Base-by-base conservation (phyloP, 257 asterid species). In the Lycium barbarum region DNA sequence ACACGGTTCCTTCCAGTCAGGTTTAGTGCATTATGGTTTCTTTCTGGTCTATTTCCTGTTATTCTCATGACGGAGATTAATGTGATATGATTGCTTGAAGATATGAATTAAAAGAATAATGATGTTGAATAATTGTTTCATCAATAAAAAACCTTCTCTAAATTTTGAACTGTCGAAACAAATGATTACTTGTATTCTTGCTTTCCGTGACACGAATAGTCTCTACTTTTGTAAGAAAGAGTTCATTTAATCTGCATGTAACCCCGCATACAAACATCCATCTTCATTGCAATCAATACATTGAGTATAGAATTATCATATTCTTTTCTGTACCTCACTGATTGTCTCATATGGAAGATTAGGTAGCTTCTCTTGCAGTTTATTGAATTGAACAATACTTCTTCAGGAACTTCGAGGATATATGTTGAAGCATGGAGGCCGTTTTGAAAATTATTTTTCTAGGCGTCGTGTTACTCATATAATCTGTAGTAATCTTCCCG, bases 1-100 rank as follows among this genome's bases (percentile, higher is more conserved):
- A 95, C 86, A 96, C 99, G 10, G 90, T 93, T 85, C 99, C 99
- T 55, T 93, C 99, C 40, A 93, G 93, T 87, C 99, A 96, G 99
- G 99, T 96, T 85, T 38, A 51, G 62, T 26, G 66, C 43, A 51
- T 43, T 38, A 35, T 13, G 80, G 85, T 83, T 67, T 66, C 68
- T 22, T 82, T 66, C 13, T 26, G 36, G 79, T 51, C 45, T 6
- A 36, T 40, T 65, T 68, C 47, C 43, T 59, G 7, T 63, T 59
- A 83, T 11, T 63, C 63, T 49, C 33, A 9, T n/a, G 58, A 10
- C 1, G 26, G 61, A 36, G 2, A 51, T 45, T 53, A 47, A 49
- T 74, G 15, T 47, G 12, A 7, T 67, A 66, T 35, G 67, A 36
- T 33, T n/a, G 18, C 53, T 67, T 67, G 14, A 22, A 66, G 36